Evolutionary conservation across 805 yeast genomes (phyloP), one percentile per base, ranked within the genome.

Genomic region (Suhomyces vadensis): DNA sequence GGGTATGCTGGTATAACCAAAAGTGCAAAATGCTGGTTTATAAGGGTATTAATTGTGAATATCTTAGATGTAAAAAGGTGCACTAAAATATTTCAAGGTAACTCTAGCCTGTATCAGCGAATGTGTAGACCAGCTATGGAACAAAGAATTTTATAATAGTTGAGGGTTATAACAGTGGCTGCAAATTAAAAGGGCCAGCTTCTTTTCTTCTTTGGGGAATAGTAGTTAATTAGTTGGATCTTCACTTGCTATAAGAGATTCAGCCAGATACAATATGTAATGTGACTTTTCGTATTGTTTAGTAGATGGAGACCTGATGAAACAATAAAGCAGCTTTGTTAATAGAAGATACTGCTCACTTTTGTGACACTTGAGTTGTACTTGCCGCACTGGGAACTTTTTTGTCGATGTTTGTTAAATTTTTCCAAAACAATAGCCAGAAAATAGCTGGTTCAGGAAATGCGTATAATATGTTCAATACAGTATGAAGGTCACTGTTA

Each of bases 381-480:
- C 33, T 29, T 29, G 33, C 33, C 33, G 33, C 33, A 29, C 33
- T 29, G 16, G 33, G 33, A 16, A 29, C 16, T 29, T 29, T 29
- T 29, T 29, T 17, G 19, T 29, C 33, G 19, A 14, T 29, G 14
- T 29, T 29, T 29, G 33, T 29, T 29, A 16, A 29, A 9, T n/a
- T n/a, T n/a, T 7, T 14, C 20, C 33, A 29, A 29, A 29, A 29
- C 33, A 29, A 29, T 29, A 14, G 20, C 33, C 33, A 16, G 9
- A 29, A 20, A 29, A 29, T 29, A 14, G 33, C 33, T 29, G 33
- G 33, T 16, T 29, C 20, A 29, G 33, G 31, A 27, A 17, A 13
- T 13, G 31, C 14, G 14, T 13, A 13, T 29, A 6, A 20, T 7
- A 20, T 16, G 19, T 17, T n/a, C n/a, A n/a, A n/a, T n/a, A n/a